Evolutionary conservation across 768 basidiomycete genomes (phyloP), one percentile per base, ranked within the genome.

Genomic region (Hericium coralloides): DNA sequence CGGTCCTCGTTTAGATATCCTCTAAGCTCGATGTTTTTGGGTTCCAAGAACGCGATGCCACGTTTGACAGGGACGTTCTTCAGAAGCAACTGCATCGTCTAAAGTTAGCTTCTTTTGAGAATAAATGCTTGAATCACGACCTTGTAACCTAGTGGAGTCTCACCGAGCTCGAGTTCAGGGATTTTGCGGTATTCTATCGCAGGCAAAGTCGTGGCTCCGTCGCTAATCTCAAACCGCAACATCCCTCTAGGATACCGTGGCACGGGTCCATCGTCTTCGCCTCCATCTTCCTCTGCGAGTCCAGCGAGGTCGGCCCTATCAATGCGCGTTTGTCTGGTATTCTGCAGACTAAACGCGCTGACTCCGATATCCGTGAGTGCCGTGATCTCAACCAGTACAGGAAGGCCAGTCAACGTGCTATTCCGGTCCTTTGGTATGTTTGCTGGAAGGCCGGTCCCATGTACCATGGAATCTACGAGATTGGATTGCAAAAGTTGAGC

Each of bases 241-340:
- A 91, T 92, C 31, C 83, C 80, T 53, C 92, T 73, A 3, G 92
- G 84, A 68, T 92, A 98, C 56, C 79, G 84, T 2, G 92, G 92
- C 53, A 92, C 77, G 0, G 86, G 85, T 0, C 86, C 89, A 67
- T 85, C 85, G 10, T 82, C 85, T 54, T 80, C 80, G 2, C 80
- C 73, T 41, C 82, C 84, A 45, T 80, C 73, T 37, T 76, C 72
- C 59, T 82, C 82, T 70, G 41, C 75, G 53, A 65, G 70, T 10
- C 74, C 75, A 9, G 71, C 72, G 31, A 78, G 67, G 55, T 79
- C 80, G 17, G 73, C 85, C 8, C 82, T 78, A 49, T 83, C 80
- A 55, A 80, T 72, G 37, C 91, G 74, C 12, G 83, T 81, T 54
- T 82, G 76, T 20, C 87, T 78, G 22, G 81, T 78, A 62, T 88